A percentile compares a stretch with the other conserved stretches of the same genome.
These are phyloP conservation scores for Peronospora farinosa DNA, from an alignment of 352 stramenopile species.

Conservation along the genomic window DNA sequence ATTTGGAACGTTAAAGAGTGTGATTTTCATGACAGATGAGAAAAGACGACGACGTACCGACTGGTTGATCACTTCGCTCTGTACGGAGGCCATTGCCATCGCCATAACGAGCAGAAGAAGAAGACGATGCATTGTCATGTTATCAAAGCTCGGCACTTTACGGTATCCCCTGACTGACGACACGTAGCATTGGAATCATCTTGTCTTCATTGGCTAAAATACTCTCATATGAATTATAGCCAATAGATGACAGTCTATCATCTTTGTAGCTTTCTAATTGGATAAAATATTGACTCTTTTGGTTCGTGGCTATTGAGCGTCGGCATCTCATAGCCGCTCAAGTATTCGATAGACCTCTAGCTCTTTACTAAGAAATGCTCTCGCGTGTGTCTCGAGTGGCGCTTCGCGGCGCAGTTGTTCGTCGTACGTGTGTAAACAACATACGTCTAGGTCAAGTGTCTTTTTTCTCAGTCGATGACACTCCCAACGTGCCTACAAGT, in stretches of 20 bases:
- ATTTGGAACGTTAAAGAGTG: no score
- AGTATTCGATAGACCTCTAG: conserved; percentile 17
- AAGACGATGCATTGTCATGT: conserved; percentile 30
- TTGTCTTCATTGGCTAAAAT: conserved; percentile 17
- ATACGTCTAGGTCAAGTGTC: conserved; percentile 45
- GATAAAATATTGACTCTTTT: conserved; percentile 3
- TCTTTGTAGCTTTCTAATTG: neutral
- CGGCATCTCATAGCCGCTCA: conserved; percentile 14
- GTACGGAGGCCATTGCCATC: conserved; percentile 25
- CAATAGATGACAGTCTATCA: neutral
- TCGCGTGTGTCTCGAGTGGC: conserved; percentile 65
- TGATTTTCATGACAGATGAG: neutral
- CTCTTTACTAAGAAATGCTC: conserved; percentile 41
- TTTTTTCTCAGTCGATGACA: conserved; percentile 47
- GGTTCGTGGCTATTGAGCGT: conserved; percentile 22
- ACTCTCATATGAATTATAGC: conserved; percentile 2
- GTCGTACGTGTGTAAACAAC: conserved; percentile 33
- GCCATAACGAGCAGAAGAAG: conserved; percentile 33
- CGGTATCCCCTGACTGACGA: conserved; percentile 9
- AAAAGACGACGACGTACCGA: conserved; percentile 31
- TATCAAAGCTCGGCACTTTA: conserved; percentile 7
- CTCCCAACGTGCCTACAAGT: conserved; percentile 31
- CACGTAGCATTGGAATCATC: conserved; percentile 24
- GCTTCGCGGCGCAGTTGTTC: conserved; percentile 40
- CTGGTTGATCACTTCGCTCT: conserved; percentile 65